Evolutionary conservation across 768 basidiomycete genomes (phyloP).

Genomic region (Leccinum pellstonianum): DNA sequence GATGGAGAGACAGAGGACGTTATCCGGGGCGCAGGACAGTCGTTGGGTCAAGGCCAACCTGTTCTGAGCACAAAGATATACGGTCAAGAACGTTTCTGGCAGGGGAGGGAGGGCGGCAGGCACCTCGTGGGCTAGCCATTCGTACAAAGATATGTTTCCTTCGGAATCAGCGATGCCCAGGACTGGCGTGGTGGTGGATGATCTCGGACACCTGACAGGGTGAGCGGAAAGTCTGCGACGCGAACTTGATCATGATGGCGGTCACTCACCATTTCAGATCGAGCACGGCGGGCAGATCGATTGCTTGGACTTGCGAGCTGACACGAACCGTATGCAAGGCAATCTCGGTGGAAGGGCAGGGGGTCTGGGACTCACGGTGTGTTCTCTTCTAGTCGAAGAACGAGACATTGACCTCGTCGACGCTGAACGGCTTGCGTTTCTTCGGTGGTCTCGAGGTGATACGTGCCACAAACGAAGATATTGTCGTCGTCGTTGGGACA

Average conservation of each 20-base stretch:
- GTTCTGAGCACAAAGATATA: constrained; percentile 32
- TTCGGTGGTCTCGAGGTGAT: constrained; percentile 60
- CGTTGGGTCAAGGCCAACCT: constrained; percentile 39
- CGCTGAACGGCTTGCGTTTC: constrained; percentile 30
- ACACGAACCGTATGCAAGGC: background rate
- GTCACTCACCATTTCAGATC: constrained; percentile 88
- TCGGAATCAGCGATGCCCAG: constrained; percentile 85
- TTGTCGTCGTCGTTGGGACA: constrained; percentile 63
- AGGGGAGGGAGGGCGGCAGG: background rate
- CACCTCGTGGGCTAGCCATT: constrained; percentile 53
- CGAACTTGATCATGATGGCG: background rate
- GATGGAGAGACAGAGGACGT: constrained; percentile 81
- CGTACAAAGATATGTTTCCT: constrained; percentile 67
- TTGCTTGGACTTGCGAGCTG: constrained; percentile 62
- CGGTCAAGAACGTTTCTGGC: background rate
- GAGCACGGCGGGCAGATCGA: constrained; percentile 76
- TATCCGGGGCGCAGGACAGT: constrained; percentile 49
- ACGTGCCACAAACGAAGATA: constrained; percentile 75
- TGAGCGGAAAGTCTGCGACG: constrained; percentile 6
- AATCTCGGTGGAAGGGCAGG: background rate
- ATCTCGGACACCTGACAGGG: constrained; percentile 57
- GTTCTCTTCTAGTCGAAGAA: constrained; percentile 49
- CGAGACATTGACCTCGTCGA: constrained; percentile 70
- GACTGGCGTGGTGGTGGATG: constrained; percentile 39
- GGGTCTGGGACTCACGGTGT: constrained; percentile 36